Percentiles rank a stretch among this genome's conserved stretches.
These are phyloP conservation scores for Cucumis cinereus DNA, from an alignment of 306 rosid species.

Conservation along the genomic window DNA sequence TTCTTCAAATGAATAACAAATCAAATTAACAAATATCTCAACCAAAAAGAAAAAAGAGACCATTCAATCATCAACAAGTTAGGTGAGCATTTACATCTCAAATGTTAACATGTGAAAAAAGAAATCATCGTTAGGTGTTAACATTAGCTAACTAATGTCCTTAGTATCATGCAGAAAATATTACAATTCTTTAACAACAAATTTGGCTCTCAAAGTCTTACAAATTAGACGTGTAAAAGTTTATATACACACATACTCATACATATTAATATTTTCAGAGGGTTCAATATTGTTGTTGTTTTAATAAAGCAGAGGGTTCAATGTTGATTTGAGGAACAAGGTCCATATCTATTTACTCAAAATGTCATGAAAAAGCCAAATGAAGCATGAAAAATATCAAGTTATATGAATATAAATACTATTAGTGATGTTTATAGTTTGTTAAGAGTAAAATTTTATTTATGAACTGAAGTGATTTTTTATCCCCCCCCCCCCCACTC, in stretches of 20 bases:
- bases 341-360: too few species aligned
- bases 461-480: too few species aligned
- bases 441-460: too few species aligned
- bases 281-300: background rate
- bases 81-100: background rate
- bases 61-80: background rate
- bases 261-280: background rate
- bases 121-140: background rate
- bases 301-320: too few species aligned
- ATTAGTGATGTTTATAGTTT: too few species aligned
- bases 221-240: background rate
- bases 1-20: conserved; percentile 24
- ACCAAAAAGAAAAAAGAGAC: background rate
- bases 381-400: too few species aligned
- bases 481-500: too few species aligned
- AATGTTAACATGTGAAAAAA: background rate
- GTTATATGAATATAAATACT: too few species aligned
- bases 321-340: too few species aligned
- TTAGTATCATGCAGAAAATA: background rate
- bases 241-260: background rate
- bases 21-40: background rate
- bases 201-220: background rate
- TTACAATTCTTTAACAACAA: background rate
- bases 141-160: background rate
- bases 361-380: too few species aligned